Conservation (phyloP, 345 rosid genomes). For the Sisymbrium irio region DNA sequence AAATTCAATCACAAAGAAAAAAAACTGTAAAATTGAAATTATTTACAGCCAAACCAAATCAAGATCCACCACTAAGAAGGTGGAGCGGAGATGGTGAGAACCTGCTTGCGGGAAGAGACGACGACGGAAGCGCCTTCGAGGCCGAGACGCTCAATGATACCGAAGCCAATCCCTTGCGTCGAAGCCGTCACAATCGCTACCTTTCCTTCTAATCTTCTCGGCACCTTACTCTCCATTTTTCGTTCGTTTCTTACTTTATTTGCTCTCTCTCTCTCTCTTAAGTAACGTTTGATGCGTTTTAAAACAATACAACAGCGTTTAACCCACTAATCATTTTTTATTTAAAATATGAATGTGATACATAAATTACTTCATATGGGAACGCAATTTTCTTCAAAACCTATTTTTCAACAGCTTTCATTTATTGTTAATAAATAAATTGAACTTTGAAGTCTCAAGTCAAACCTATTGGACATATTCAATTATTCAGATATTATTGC, state of each 20-base stretch:
- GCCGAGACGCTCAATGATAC: slow-evolving; percentile 74
- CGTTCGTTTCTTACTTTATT: background rate
- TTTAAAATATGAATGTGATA: no score
- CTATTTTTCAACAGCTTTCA: no score
- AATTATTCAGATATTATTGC: background rate
- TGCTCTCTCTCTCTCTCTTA: background rate
- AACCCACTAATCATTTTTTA: no score
- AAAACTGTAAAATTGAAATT: no score
- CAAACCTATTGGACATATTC: background rate
- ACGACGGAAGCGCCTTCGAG: slow-evolving; percentile 52
- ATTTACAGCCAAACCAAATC: no score
- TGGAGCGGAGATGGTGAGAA: background rate
- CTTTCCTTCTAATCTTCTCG: slow-evolving; percentile 67
- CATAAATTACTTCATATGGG: no score
- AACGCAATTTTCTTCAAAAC: no score
- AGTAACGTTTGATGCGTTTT: no score
- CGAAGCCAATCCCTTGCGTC: slow-evolving; percentile 88
- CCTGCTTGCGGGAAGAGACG: slow-evolving; percentile 44
- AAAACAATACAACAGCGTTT: no score
- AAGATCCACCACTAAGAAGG: no score
- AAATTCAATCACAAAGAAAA: no score
- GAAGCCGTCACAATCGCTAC: slow-evolving; percentile 93
- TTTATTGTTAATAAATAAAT: no score
- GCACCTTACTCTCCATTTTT: slow-evolving; percentile 40
- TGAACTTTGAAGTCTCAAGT: background rate